Conservation (phyloP, 2,329 filamentous ascomycete genomes). For the Talaromyces sp. region DNA sequence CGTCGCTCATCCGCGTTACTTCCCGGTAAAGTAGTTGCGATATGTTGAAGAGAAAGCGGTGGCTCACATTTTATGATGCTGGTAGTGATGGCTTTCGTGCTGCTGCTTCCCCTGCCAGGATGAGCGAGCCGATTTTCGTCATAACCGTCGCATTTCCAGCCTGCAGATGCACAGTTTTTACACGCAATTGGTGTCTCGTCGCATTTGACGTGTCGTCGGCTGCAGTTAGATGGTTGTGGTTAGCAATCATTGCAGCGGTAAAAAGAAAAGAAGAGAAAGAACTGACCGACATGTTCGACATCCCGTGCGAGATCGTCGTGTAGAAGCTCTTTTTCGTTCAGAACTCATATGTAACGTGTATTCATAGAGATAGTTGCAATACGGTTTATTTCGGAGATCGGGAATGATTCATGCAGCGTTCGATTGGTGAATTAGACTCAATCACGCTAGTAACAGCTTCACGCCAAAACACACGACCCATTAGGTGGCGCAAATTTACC, state of each 20-base stretch:
- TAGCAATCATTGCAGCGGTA: background rate
- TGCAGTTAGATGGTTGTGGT: background rate
- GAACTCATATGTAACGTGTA: slow-evolving; percentile 1
- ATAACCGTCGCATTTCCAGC: slow-evolving; percentile 24
- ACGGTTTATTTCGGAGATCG: background rate
- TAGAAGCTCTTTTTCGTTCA: slow-evolving; percentile 8
- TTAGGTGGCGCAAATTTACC: background rate
- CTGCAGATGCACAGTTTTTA: slow-evolving; percentile 16
- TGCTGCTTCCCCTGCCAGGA: background rate
- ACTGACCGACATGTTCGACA: slow-evolving; percentile 17
- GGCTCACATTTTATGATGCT: background rate
- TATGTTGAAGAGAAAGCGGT: background rate
- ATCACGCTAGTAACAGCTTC: background rate
- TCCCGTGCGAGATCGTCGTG: slow-evolving; percentile 13
- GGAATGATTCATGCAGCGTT: too few relatives aligned
- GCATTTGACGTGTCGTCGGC: slow-evolving; percentile 21
- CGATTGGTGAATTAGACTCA: background rate
- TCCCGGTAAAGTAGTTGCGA: background rate
- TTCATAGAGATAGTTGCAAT: background rate
- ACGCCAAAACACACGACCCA: background rate
- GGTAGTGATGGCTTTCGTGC: background rate
- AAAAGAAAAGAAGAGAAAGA: too few relatives aligned
- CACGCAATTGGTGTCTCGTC: slow-evolving; percentile 21
- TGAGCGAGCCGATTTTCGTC: slow-evolving; percentile 18
- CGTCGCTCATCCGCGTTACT: slow-evolving; percentile 21